A percentile compares a stretch with the other conserved stretches of the same genome.
Evolutionary conservation across 352 stramenopile species (phyloP).

Genomic region (Phytophthora ramorum): DNA sequence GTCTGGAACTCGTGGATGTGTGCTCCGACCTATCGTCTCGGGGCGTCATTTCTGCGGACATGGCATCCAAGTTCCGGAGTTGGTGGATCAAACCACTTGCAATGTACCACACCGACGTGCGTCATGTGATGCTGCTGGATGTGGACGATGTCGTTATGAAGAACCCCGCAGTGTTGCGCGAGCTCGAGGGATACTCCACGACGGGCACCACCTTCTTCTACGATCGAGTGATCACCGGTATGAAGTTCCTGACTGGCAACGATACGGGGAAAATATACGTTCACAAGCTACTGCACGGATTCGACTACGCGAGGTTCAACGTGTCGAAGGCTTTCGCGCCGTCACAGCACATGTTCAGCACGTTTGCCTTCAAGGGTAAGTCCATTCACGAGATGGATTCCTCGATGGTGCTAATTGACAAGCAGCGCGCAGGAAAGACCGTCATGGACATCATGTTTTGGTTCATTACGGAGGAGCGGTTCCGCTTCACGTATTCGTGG

Average conservation of each 20-base stretch:
- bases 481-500: conserved; percentile 43
- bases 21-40: conserved; percentile 36
- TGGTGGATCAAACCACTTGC: conserved; percentile 60
- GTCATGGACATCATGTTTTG: conserved; percentile 43
- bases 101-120: conserved; percentile 44
- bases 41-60: conserved; percentile 19
- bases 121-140: conserved; percentile 49
- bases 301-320: conserved; percentile 56
- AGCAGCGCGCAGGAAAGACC: conserved; percentile 35
- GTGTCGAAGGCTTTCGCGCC: conserved; percentile 22
- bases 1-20: conserved; percentile 44
- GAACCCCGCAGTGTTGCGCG: conserved; percentile 45
- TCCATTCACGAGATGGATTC: conserved; percentile 71
- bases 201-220: conserved; percentile 71
- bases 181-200: conserved; percentile 44
- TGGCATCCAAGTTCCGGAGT: conserved; percentile 35
- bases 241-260: conserved; percentile 50
- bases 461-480: conserved; percentile 43
- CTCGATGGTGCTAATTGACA: conserved; percentile 67
- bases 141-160: conserved; percentile 63
- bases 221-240: conserved; percentile 54
- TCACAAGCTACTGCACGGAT: conserved; percentile 43
- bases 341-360: conserved; percentile 50
- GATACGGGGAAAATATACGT: conserved; percentile 44
- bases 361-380: conserved; percentile 48